These are phyloP conservation scores for Croton setiger DNA, from an alignment of 441 rosid genomes.

Conservation along the genomic window DNA sequence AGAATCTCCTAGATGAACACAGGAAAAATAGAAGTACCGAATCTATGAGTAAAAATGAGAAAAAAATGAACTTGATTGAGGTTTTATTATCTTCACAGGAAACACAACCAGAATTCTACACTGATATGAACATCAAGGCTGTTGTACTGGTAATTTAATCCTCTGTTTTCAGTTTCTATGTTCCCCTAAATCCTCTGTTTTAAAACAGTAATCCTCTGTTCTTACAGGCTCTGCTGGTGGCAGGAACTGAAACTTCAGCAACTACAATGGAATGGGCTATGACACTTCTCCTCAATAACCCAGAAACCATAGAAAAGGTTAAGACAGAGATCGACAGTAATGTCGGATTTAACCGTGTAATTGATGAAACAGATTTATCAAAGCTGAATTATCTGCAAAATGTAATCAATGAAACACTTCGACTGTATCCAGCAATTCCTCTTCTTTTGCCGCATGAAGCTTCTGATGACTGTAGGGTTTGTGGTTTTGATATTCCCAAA, in stretches of 20 bases:
- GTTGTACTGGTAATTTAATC: slow-evolving; percentile 23
- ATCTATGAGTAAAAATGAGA: not conserved
- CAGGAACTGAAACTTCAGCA: slow-evolving; percentile 53
- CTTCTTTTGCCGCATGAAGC: slow-evolving; percentile 42
- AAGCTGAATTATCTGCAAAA: slow-evolving; percentile 35
- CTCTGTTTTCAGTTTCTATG: not conserved
- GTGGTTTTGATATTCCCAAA: slow-evolving; percentile 35
- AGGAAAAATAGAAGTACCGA: slow-evolving; percentile 4
- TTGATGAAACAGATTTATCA: slow-evolving; percentile 35
- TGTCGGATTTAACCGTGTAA: slow-evolving; percentile 31
- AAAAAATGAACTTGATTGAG: slow-evolving; percentile 19
- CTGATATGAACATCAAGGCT: slow-evolving; percentile 25
- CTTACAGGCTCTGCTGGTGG: slow-evolving; percentile 7
- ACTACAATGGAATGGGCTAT: slow-evolving; percentile 54
- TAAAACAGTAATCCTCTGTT: too few relatives aligned
- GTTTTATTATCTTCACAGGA: slow-evolving; percentile 30
- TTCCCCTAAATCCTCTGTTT: too few relatives aligned
- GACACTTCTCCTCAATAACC: slow-evolving; percentile 47
- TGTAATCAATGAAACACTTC: slow-evolving; percentile 39
- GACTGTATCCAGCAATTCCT: slow-evolving; percentile 47
- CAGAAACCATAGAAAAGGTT: slow-evolving; percentile 32
- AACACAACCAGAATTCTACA: slow-evolving; percentile 25
- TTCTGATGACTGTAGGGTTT: slow-evolving; percentile 27
- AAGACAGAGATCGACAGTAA: slow-evolving; percentile 37
- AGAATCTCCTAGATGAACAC: slow-evolving; percentile 25